Conservation (phyloP, 2,329 filamentous ascomycete genomes). For the Fusarium verrucosum region DNA sequence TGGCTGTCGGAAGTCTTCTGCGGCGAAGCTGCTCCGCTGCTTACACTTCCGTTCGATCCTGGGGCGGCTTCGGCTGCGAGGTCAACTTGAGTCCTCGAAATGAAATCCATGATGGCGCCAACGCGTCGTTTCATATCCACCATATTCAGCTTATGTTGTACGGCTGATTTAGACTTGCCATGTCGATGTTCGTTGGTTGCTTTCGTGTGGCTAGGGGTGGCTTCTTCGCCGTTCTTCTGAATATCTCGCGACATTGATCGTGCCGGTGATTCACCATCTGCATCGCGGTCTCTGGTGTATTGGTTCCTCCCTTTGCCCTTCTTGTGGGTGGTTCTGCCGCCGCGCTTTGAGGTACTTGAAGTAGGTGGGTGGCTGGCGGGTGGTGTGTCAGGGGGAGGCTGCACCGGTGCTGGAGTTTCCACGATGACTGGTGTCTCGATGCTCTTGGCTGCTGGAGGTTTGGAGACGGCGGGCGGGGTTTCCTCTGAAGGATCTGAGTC, state of each 20-base stretch:
- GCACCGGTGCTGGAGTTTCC: slow-evolving; percentile 44
- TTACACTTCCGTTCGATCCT: slow-evolving; percentile 52
- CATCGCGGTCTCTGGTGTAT: slow-evolving; percentile 79
- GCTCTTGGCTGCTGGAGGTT: slow-evolving; percentile 44
- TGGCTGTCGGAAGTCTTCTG: slow-evolving; percentile 48
- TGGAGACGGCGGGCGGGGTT: slow-evolving; percentile 59
- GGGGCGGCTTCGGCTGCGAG: slow-evolving; percentile 72
- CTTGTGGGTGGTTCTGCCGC: slow-evolving; percentile 68
- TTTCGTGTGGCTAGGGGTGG: slow-evolving; percentile 49
- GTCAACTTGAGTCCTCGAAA: slow-evolving; percentile 87
- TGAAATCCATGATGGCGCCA: slow-evolving; percentile 86
- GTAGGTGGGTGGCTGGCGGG: slow-evolving; percentile 57
- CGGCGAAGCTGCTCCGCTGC: slow-evolving; percentile 54
- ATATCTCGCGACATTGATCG: slow-evolving; percentile 64
- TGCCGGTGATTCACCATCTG: slow-evolving; percentile 65
- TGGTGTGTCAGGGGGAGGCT: slow-evolving; percentile 52
- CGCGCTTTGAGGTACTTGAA: slow-evolving; percentile 65
- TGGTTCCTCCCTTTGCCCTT: slow-evolving; percentile 81
- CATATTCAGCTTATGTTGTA: slow-evolving; percentile 79
- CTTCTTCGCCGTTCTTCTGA: slow-evolving; percentile 51
- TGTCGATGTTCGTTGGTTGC: slow-evolving; percentile 61
- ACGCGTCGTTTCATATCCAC: slow-evolving; percentile 88
- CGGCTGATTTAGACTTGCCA: slow-evolving; percentile 59
- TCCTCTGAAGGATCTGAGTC: slow-evolving; percentile 80
- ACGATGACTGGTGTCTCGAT: slow-evolving; percentile 45